Percentiles rank a stretch among this genome's conserved stretches.
These are phyloP conservation scores for Penicillium canescens DNA, from an alignment of 495 filamentous ascomycete genomes.

Conservation along the genomic window DNA sequence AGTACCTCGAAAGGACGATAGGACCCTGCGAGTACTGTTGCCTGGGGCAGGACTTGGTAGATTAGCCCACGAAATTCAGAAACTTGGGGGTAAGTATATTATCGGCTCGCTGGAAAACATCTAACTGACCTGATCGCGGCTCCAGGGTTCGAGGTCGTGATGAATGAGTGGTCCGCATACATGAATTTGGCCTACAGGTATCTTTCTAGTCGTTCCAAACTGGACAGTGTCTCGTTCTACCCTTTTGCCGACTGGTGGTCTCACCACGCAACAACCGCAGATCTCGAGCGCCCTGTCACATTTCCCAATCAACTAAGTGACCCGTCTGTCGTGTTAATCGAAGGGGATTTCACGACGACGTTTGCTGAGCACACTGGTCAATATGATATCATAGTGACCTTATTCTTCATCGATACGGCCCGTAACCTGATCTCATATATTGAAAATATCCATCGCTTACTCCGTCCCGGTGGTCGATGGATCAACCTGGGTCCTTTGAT, in stretches of 20 bases:
- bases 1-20: slow-evolving; percentile 2
- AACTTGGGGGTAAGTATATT: slow-evolving; percentile 24
- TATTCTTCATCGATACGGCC: slow-evolving; percentile 55
- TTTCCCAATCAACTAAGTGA: slow-evolving; percentile 31
- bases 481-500: slow-evolving; percentile 47
- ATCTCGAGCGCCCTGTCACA: slow-evolving; percentile 37
- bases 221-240: slow-evolving; percentile 25
- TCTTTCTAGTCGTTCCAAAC: slow-evolving; percentile 1
- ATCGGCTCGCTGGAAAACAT: too few relatives aligned
- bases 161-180: slow-evolving; percentile 47
- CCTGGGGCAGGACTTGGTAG: slow-evolving; percentile 47
- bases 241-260: slow-evolving; percentile 49
- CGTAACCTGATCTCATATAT: slow-evolving; percentile 45
- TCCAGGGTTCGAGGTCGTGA: slow-evolving; percentile 36
- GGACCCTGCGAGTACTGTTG: slow-evolving; percentile 31
- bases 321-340: slow-evolving; percentile 26
- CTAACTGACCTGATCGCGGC: background rate
- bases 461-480: slow-evolving; percentile 42
- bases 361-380: slow-evolving; percentile 12
- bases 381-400: slow-evolving; percentile 44
- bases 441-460: slow-evolving; percentile 38
- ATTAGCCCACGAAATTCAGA: slow-evolving; percentile 40
- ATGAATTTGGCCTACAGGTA: slow-evolving; percentile 43
- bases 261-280: slow-evolving; percentile 36
- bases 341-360: slow-evolving; percentile 44